Evolutionary conservation across 805 yeast species (phyloP), one percentile per base, ranked within the genome.

Genomic region (Candida vartiovaarae): DNA sequence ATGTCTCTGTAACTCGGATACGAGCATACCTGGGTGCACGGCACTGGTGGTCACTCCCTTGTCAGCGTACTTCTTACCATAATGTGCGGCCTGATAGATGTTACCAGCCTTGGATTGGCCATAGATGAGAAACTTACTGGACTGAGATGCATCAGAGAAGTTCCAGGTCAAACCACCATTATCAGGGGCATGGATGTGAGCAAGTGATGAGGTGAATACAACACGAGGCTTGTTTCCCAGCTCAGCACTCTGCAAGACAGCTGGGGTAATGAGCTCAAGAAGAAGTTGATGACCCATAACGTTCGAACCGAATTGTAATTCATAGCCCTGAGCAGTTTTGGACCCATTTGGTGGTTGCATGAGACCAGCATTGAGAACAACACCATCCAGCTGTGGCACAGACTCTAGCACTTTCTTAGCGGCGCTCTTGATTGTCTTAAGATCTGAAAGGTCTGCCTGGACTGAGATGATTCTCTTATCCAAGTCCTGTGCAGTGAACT

Each of bases 291-390:
- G 72, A 2, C 72, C 80, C 11, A 76, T 49, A 20, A 55, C 65
- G 53, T 75, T 76, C 20, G 70, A 66, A 8, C 76, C 80, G 34
- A 72, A 56, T 42, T 70, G 74, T 32, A 61, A 42, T 41, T 75
- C 80, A 43, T 60, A 65, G 7, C 75, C 76, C 55, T 75, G 76
- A 8, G 41, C 54, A 4, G 78, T 65, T 30, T 44, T 46, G 7
- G 67, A 49, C 1, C 64, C 68, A 26, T 39, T 40, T 4, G 73
- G 68, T 3, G 70, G 69, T 8, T 42, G 45, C 71, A 69, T 67
- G 4, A 73, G 66, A 31, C 74, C 75, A 8, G 75, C 76, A 51
- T 72, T 73, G 49, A 68, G 65, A 30, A 72, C 56, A 23, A 68
- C 59, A 3, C 66, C 57, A 41, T 72, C 64, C 32, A 72, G 45